Percentiles rank a stretch among this genome's conserved stretches.
Evolutionary conservation across 441 rosid genomes (phyloP).

Genomic region (Populus tomentosa): DNA sequence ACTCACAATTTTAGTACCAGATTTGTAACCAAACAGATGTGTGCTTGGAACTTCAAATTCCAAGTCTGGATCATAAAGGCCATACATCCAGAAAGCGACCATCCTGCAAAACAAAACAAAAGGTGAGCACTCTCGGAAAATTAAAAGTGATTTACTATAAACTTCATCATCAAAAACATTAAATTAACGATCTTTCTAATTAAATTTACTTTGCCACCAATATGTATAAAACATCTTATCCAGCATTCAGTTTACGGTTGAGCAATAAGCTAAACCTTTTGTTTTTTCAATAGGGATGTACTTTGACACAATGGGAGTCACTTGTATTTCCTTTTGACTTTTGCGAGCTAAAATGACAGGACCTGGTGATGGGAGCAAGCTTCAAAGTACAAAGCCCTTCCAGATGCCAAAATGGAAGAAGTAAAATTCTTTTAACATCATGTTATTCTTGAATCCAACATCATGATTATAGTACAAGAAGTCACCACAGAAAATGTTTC

Average conservation of each 20-base stretch:
- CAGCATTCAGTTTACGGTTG: neutral
- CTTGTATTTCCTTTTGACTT: too few relatives aligned
- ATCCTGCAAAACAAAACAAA: conserved; percentile 32
- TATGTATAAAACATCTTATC: neutral
- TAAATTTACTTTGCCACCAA: neutral
- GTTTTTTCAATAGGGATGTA: too few relatives aligned
- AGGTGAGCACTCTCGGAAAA: neutral
- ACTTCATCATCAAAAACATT: neutral
- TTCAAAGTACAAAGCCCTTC: too few relatives aligned
- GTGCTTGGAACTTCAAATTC: conserved; percentile 35
- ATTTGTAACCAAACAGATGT: conserved; percentile 16
- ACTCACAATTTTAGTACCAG: conserved; percentile 42
- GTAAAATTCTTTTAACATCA: neutral
- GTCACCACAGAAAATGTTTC: neutral
- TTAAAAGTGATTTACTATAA: neutral
- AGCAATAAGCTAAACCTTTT: neutral
- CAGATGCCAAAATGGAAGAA: too few relatives aligned
- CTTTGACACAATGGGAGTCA: too few relatives aligned
- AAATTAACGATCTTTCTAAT: too few relatives aligned
- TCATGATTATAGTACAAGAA: neutral
- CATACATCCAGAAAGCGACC: conserved; percentile 36
- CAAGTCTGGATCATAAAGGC: conserved; percentile 59
- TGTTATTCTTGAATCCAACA: too few relatives aligned
- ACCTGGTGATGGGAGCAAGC: too few relatives aligned
- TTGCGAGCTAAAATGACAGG: too few relatives aligned